Evolutionary conservation across 805 yeast genomes (phyloP).

Genomic region (Kluyveromyces wickerhamii): DNA sequence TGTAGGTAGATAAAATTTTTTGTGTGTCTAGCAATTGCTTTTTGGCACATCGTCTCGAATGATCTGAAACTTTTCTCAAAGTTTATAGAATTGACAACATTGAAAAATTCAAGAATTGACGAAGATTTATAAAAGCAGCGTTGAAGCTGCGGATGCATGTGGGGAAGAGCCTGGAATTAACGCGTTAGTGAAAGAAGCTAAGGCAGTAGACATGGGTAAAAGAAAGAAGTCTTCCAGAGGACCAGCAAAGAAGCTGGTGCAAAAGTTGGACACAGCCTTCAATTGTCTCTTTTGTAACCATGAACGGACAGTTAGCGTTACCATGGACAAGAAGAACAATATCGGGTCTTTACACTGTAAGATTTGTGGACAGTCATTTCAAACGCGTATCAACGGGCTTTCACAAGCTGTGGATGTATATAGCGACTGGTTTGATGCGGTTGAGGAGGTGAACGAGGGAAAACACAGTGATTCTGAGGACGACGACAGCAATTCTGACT

Average conservation of each 20-base stretch:
- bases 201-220: slow-evolving; percentile 62
- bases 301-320: slow-evolving; percentile 83
- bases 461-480: slow-evolving; percentile 29
- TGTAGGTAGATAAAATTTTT: slow-evolving; percentile 1
- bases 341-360: slow-evolving; percentile 84
- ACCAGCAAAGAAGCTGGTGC: slow-evolving; percentile 72
- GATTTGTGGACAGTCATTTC: slow-evolving; percentile 90
- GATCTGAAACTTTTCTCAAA: slow-evolving; percentile 3
- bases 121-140: no score
- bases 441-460: slow-evolving; percentile 50
- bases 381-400: slow-evolving; percentile 66
- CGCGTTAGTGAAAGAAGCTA: no score
- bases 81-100: no score
- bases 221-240: slow-evolving; percentile 78
- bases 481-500: slow-evolving; percentile 28
- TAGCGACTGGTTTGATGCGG: slow-evolving; percentile 98
- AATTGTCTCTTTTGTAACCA: slow-evolving; percentile 94
- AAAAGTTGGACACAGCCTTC: slow-evolving; percentile 72
- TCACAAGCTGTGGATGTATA: slow-evolving; percentile 92
- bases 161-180: no score
- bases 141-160: no score
- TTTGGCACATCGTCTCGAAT: neutral
- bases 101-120: no score
- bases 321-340: slow-evolving; percentile 76
- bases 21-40: neutral